Evolutionary conservation across 192 early-diverging fungal species (phyloP), one percentile per base, ranked within the genome.

Genomic region (Hyaloraphidium curvatum): DNA sequence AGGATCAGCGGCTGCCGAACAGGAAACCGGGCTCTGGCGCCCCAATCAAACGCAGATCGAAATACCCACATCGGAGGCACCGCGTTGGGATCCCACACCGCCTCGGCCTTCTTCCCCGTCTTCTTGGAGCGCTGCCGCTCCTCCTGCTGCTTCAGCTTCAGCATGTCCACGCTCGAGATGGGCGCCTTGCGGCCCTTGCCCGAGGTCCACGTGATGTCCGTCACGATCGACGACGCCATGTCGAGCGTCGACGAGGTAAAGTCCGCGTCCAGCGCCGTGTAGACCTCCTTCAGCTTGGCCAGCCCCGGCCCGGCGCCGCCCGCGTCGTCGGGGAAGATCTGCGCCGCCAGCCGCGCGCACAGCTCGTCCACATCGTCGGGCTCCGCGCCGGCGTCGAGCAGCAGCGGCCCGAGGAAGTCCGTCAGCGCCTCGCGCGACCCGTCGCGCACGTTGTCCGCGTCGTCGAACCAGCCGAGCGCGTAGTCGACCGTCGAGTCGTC

Each of bases 111-210:
- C 51, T 77, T 72, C 58, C 85, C 84, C 39, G 82, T 83, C 54
- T 86, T 77, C 75, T 97, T 97, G 51, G 81, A 76, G 7, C 82
- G 86, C 62, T 90, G 81, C 63, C 90, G 89, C 30, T 77, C 76
- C 69, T 97, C 91, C 26, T 89, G 89, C 59, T 90, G 88, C 54
- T 82, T 74, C 55, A 95, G 70, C 67, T 91, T 95, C 51, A 77
- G 55, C 58, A 68, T 66, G 43, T 76, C 74, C 30, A 76, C 74
- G 11, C 62, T 60, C 2, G 65, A 59, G 17, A 28, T 30, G 19
- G 33, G 43, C 2, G 66, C 66, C 9, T 65, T 63, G 16, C 53
- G 54, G 28, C 28, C 52, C 14, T 48, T 14, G 23, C 17, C 14
- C 7, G 23, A 14, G 17, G 43, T 22, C 14, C 5, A 19, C 5